Percentiles rank a stretch among this genome's conserved stretches.
Conservation (phyloP, 495 filamentous ascomycete species). For the Penicillium psychrofluorescens region DNA sequence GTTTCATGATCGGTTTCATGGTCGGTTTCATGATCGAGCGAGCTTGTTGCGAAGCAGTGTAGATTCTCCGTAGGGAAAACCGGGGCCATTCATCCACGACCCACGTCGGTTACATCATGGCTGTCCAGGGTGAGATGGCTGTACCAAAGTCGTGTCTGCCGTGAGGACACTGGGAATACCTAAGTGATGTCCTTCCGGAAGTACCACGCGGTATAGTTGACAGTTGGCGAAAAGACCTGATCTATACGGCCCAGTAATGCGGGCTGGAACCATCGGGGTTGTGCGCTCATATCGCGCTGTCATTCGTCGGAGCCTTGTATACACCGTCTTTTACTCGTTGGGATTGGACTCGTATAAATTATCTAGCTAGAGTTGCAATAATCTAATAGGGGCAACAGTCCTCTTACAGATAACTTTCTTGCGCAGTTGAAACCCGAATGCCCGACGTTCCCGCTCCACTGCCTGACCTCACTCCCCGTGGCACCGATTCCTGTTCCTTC, state of each 20-base stretch:
- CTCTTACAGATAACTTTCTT: not conserved
- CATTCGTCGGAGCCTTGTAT: constrained; percentile 24
- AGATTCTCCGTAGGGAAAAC: not conserved
- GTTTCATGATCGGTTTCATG: constrained; percentile 10
- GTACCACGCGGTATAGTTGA: no score
- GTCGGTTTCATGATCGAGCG: constrained; percentile 7
- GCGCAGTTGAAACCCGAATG: constrained; percentile 5
- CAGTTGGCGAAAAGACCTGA: no score
- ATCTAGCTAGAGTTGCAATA: not conserved
- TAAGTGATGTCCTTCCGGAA: not conserved
- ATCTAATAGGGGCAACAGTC: no score
- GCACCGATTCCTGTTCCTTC: constrained; percentile 8
- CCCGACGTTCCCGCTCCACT: constrained; percentile 7
- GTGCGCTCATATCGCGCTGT: constrained; percentile 47
- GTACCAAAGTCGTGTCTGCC: no score
- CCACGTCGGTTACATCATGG: constrained; percentile 3
- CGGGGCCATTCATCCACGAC: not conserved
- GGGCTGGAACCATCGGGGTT: constrained; percentile 9
- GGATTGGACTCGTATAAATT: not conserved
- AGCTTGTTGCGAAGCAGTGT: no score
- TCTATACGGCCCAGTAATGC: no score
- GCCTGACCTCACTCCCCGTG: constrained; percentile 7
- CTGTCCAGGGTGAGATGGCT: no score
- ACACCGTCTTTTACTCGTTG: constrained; percentile 14
- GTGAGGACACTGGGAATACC: not conserved